These are phyloP conservation scores for Bruguiera hainesii DNA, from an alignment of 441 rosid species.

Conservation along the genomic window DNA sequence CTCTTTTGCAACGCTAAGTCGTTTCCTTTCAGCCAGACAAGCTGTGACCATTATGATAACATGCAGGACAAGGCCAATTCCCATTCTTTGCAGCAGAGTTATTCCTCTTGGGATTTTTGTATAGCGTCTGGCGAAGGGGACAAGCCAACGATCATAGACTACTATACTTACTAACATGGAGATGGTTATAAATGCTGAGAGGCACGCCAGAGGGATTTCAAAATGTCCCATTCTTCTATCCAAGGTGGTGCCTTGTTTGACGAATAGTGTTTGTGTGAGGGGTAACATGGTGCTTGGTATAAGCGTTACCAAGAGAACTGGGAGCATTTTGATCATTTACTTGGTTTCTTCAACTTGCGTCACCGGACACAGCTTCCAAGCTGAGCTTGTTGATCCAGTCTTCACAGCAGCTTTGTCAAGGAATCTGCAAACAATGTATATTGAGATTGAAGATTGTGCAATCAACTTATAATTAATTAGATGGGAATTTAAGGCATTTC, in stretches of 20 bases:
- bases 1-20: conserved; percentile 53
- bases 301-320: conserved; percentile 49
- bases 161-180: conserved; percentile 63
- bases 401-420: conserved; percentile 65
- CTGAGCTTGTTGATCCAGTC: conserved; percentile 34
- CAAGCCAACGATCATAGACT: conserved; percentile 50
- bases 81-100: conserved; percentile 72
- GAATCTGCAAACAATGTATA: conserved; percentile 42
- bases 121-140: conserved; percentile 31
- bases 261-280: conserved; percentile 56
- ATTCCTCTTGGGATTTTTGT: conserved; percentile 77
- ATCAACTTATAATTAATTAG: neutral
- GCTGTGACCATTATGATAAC: conserved; percentile 53
- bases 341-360: conserved; percentile 90
- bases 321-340: conserved; percentile 81
- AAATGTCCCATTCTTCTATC: conserved; percentile 55
- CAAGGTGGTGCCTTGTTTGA: conserved; percentile 76
- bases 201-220: conserved; percentile 65
- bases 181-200: conserved; percentile 53
- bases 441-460: neutral
- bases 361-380: conserved; percentile 63
- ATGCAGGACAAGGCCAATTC: conserved; percentile 56
- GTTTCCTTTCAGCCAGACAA: conserved; percentile 44
- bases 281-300: conserved; percentile 68
- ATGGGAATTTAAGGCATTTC: too few species aligned